Evolutionary conservation across 2,329 filamentous ascomycete species (phyloP).

Genomic region (Clarireedia homoeocarpa): DNA sequence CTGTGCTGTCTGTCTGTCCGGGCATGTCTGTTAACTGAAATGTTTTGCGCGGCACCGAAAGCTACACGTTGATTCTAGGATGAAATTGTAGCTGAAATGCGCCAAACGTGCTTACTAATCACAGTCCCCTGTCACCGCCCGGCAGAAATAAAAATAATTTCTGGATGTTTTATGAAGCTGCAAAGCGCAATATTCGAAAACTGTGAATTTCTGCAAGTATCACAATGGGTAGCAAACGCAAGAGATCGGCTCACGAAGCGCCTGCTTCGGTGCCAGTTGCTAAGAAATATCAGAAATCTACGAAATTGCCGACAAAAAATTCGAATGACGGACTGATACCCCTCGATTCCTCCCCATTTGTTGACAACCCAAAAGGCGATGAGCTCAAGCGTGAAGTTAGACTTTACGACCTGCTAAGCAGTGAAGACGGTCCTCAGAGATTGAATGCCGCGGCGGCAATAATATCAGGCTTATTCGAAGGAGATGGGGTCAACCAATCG

Average conservation of each 20-base stretch:
- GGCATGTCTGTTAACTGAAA: no score
- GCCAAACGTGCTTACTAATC: neutral
- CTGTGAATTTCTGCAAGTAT: neutral
- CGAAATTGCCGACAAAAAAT: slow-evolving; percentile 10
- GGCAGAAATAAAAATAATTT: slow-evolving; percentile 5
- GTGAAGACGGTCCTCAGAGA: slow-evolving; percentile 48
- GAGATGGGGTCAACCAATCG: slow-evolving; percentile 41
- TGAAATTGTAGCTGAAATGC: no score
- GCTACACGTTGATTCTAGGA: no score
- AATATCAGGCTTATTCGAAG: slow-evolving; percentile 45
- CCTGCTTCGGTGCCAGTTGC: slow-evolving; percentile 14
- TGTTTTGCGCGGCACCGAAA: no score
- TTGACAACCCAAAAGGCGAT: slow-evolving; percentile 42
- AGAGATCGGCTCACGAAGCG: slow-evolving; percentile 30
- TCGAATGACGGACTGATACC: slow-evolving; percentile 7
- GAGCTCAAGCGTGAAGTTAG: slow-evolving; percentile 50
- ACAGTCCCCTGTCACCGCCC: neutral
- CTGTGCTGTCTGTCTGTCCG: no score
- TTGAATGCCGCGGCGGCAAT: slow-evolving; percentile 52
- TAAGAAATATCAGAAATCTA: slow-evolving; percentile 23
- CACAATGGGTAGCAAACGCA: slow-evolving; percentile 38
- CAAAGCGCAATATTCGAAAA: neutral
- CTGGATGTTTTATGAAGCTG: slow-evolving; percentile 6
- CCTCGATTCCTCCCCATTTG: slow-evolving; percentile 35
- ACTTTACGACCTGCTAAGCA: slow-evolving; percentile 54